phyloP scores from a whole-genome alignment of 768 basidiomycete genomes.

The Psilocybe tampanensis region DNA sequence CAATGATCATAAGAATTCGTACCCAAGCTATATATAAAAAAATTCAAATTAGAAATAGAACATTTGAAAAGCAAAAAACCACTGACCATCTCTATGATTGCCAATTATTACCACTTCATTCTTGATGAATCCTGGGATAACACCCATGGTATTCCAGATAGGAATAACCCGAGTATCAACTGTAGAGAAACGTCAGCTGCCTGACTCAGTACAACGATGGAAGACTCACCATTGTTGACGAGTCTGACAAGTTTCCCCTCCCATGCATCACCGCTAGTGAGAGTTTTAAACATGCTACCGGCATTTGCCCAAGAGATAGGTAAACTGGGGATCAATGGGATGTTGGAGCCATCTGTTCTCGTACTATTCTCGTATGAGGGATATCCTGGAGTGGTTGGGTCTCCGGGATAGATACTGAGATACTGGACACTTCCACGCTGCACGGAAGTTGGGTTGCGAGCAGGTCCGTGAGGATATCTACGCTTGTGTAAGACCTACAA shows the following conservation, averaged over 20 bases:
- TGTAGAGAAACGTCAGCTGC: slow-evolving; percentile 19
- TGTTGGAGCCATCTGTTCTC: slow-evolving; percentile 59
- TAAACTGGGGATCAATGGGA: slow-evolving; percentile 81
- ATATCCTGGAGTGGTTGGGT: slow-evolving; percentile 88
- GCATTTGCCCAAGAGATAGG: slow-evolving; percentile 91
- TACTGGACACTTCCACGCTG: slow-evolving; percentile 86
- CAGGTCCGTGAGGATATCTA: slow-evolving; percentile 85
- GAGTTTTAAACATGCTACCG: slow-evolving; percentile 48
- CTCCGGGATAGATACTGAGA: slow-evolving; percentile 67
- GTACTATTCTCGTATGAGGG: slow-evolving; percentile 87
- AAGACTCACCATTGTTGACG: slow-evolving; percentile 53
- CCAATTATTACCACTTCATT: slow-evolving; percentile 89
- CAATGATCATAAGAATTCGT: slow-evolving; percentile 9
- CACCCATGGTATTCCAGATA: slow-evolving; percentile 88
- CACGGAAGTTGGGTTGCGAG: slow-evolving; percentile 83
- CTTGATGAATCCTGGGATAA: slow-evolving; percentile 79
- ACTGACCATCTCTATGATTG: slow-evolving; percentile 84
- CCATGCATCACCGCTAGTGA: slow-evolving; percentile 16
- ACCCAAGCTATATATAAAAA: slow-evolving; percentile 55
- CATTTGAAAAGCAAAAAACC: slow-evolving; percentile 77
- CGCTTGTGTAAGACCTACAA: not conserved
- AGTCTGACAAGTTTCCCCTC: slow-evolving; percentile 49
- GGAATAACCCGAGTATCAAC: slow-evolving; percentile 81
- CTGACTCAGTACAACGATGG: not conserved
- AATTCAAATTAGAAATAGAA: slow-evolving; percentile 62